Conservation (phyloP, 805 yeast species). For the Pichia eremophila region DNA sequence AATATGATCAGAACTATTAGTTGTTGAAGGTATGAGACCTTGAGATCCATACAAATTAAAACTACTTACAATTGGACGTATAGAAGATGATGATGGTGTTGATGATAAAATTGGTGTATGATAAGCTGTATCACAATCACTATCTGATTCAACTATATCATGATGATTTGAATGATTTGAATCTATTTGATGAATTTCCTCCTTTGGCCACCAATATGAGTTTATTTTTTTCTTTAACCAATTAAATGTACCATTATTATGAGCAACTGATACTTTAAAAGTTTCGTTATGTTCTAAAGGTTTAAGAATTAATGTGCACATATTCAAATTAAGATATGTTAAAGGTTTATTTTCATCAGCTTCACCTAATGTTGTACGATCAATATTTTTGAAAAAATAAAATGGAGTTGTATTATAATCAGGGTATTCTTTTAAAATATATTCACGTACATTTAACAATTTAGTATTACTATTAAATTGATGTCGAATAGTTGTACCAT, state of each 20-base stretch:
- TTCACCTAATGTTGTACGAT: constrained; percentile 52
- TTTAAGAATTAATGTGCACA: constrained; percentile 67
- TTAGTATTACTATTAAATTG: constrained; percentile 38
- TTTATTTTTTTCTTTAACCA: constrained; percentile 21
- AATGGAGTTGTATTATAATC: constrained; percentile 44
- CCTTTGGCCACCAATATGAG: constrained; percentile 10
- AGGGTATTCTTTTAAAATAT: constrained; percentile 40
- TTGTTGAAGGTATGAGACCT: constrained; percentile 1
- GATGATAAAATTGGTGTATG: constrained; percentile 21
- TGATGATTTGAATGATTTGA: neutral
- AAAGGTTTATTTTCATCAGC: constrained; percentile 53
- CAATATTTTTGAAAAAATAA: constrained; percentile 43
- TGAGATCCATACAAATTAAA: constrained; percentile 13
- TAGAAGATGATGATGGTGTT: constrained; percentile 2
- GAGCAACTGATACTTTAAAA: constrained; percentile 6
- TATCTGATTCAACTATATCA: constrained; percentile 7
- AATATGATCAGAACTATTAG: neutral
- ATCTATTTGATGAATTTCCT: neutral
- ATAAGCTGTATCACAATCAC: constrained; percentile 17
- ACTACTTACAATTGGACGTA: constrained; percentile 10
- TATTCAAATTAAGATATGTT: constrained; percentile 43
- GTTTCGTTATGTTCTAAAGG: constrained; percentile 32
- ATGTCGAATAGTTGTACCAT: constrained; percentile 51
- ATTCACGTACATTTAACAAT: constrained; percentile 49
- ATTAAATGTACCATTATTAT: constrained; percentile 8